These are phyloP conservation scores for Syzygium oleosum DNA, from an alignment of 345 rosid genomes.

Conservation along the genomic window DNA sequence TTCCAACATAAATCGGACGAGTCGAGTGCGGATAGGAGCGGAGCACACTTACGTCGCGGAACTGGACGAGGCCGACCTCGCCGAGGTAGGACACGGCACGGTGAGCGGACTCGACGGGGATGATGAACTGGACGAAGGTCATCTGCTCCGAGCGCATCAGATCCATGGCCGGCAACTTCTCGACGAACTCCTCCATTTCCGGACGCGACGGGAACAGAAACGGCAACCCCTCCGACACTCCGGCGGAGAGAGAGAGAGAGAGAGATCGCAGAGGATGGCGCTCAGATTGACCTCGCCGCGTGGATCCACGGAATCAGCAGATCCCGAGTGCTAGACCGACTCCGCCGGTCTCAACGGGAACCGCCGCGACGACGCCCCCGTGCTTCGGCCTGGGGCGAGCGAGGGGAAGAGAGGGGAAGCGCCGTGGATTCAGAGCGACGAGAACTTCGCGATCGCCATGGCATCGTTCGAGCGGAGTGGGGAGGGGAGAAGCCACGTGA, in stretches of 20 bases:
- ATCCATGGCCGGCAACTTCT: slow-evolving; percentile 83
- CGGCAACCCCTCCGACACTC: not conserved
- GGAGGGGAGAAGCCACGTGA: not conserved
- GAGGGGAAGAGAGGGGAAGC: not conserved
- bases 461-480: not conserved
- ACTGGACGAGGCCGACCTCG: slow-evolving; percentile 40
- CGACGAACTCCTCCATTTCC: slow-evolving; percentile 50
- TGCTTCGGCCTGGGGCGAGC: not conserved
- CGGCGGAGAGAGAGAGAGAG: not conserved
- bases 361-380: not conserved
- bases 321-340: not conserved
- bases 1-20: not conserved
- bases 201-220: slow-evolving; percentile 17
- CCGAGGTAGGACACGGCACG: slow-evolving; percentile 58
- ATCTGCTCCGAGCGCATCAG: slow-evolving; percentile 98
- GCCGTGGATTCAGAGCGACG: not conserved
- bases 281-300: not conserved
- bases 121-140: slow-evolving; percentile 88
- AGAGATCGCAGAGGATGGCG: not conserved
- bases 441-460: not conserved
- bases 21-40: not conserved
- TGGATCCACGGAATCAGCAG: slow-evolving; percentile 5
- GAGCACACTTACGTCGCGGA: slow-evolving; percentile 28
- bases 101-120: slow-evolving; percentile 87
- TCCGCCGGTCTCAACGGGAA: not conserved